Evolutionary conservation across 2,329 filamentous ascomycete genomes (phyloP).

Genomic region (Paecilomyces dactylethromorphus): DNA sequence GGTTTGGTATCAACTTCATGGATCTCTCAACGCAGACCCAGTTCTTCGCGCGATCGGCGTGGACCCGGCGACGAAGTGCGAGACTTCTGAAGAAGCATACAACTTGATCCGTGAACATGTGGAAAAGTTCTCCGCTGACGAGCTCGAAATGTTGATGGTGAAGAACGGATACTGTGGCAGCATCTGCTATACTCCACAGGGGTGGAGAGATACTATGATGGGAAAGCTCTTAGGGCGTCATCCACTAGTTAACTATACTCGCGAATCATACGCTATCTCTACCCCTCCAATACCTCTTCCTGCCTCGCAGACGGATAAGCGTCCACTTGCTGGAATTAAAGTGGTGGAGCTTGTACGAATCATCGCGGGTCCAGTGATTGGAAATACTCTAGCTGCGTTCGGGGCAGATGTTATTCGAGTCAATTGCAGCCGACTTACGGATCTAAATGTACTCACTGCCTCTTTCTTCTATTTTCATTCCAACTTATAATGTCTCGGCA

Average conservation of each 20-base stretch:
- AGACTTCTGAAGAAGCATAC: neutral
- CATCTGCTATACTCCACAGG: slow-evolving; percentile 38
- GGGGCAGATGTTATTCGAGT: slow-evolving; percentile 44
- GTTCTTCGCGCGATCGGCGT: slow-evolving; percentile 44
- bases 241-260: slow-evolving; percentile 37
- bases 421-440: slow-evolving; percentile 34
- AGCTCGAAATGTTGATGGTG: slow-evolving; percentile 39
- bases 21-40: slow-evolving; percentile 39
- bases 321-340: slow-evolving; percentile 39
- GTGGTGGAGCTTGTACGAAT: slow-evolving; percentile 45
- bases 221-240: slow-evolving; percentile 36
- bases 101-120: slow-evolving; percentile 14
- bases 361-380: slow-evolving; percentile 40
- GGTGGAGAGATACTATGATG: slow-evolving; percentile 40
- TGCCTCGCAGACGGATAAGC: neutral
- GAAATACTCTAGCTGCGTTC: slow-evolving; percentile 36
- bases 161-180: slow-evolving; percentile 38
- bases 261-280: slow-evolving; percentile 26
- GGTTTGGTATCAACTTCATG: slow-evolving; percentile 47
- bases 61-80: slow-evolving; percentile 16
- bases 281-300: slow-evolving; percentile 18
- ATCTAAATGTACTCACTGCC: slow-evolving; percentile 37
- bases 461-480: slow-evolving; percentile 23
- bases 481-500: neutral
- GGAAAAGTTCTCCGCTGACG: slow-evolving; percentile 28